A percentile compares a stretch with the other conserved stretches of the same genome.
Evolutionary conservation across 2,329 filamentous ascomycete species (phyloP).

Genomic region (Neospermospora avenae): DNA sequence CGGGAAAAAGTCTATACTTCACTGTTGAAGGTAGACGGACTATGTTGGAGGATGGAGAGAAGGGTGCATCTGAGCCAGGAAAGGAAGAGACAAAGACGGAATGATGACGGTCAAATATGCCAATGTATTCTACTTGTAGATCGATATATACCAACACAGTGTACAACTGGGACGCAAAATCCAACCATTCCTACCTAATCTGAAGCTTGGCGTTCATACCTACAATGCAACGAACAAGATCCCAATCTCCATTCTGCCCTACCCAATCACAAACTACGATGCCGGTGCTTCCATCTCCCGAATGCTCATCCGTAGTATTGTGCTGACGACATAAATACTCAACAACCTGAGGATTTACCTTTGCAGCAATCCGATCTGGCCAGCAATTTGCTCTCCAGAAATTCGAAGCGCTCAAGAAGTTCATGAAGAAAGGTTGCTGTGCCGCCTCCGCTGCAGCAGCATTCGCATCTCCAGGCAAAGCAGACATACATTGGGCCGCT

Average conservation of each 20-base stretch:
- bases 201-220: conserved; percentile 79
- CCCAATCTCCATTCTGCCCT: conserved; percentile 83
- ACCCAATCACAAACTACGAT: conserved; percentile 95
- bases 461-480: conserved; percentile 41
- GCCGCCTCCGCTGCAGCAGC: conserved; percentile 21
- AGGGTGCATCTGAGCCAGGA: conserved; percentile 21
- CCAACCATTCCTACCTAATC: conserved; percentile 33
- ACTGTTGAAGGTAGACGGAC: conserved; percentile 79
- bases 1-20: conserved; percentile 78
- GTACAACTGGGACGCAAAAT: neutral
- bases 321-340: conserved; percentile 60
- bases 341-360: conserved; percentile 74
- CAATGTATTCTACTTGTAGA: conserved; percentile 32
- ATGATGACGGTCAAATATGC: conserved; percentile 13
- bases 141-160: conserved; percentile 8
- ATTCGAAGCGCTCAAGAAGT: conserved; percentile 88
- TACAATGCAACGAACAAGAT: conserved; percentile 80
- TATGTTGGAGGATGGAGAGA: conserved; percentile 72
- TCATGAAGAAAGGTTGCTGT: conserved; percentile 70
- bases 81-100: conserved; percentile 22
- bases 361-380: conserved; percentile 87
- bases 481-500: conserved; percentile 52
- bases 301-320: conserved; percentile 36
- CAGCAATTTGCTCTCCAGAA: conserved; percentile 92
- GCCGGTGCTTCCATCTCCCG: conserved; percentile 74